Conservation (phyloP, 495 filamentous ascomycete species). For the Aspergillus sparsus region DNA sequence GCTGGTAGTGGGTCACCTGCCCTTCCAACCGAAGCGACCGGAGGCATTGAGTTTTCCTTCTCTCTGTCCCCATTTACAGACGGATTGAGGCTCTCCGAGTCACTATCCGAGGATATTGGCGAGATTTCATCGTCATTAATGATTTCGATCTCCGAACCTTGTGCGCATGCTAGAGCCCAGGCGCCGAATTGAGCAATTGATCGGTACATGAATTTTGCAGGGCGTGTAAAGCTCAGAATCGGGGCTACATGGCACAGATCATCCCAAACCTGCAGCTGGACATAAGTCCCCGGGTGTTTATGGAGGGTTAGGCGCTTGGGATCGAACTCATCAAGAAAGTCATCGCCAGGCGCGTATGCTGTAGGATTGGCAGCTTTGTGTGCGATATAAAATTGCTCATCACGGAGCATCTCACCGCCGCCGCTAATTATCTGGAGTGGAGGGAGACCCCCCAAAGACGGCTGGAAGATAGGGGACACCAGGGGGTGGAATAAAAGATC, state of each 20-base stretch:
- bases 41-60: slow-evolving; percentile 9
- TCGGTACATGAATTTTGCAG: slow-evolving; percentile 92
- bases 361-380: slow-evolving; percentile 87
- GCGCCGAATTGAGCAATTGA: slow-evolving; percentile 88
- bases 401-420: slow-evolving; percentile 82
- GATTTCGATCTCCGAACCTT: slow-evolving; percentile 76
- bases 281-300: slow-evolving; percentile 78
- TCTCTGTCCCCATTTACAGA: slow-evolving; percentile 27
- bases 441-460: slow-evolving; percentile 83
- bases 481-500: slow-evolving; percentile 82
- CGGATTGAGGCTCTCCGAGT: slow-evolving; percentile 40
- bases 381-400: slow-evolving; percentile 93
- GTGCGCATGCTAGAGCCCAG: slow-evolving; percentile 83
- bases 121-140: slow-evolving; percentile 75
- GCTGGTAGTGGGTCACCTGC: slow-evolving; percentile 80
- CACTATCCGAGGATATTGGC: slow-evolving; percentile 61
- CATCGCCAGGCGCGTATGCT: slow-evolving; percentile 68
- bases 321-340: slow-evolving; percentile 63
- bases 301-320: slow-evolving; percentile 54
- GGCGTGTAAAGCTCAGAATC: slow-evolving; percentile 87
- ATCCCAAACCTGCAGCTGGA: slow-evolving; percentile 97
- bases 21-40: slow-evolving; percentile 59
- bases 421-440: slow-evolving; percentile 84
- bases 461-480: slow-evolving; percentile 83
- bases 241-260: slow-evolving; percentile 90